These are phyloP conservation scores for Aeschynomene evenia DNA, from an alignment of 306 rosid genomes.

Conservation along the genomic window DNA sequence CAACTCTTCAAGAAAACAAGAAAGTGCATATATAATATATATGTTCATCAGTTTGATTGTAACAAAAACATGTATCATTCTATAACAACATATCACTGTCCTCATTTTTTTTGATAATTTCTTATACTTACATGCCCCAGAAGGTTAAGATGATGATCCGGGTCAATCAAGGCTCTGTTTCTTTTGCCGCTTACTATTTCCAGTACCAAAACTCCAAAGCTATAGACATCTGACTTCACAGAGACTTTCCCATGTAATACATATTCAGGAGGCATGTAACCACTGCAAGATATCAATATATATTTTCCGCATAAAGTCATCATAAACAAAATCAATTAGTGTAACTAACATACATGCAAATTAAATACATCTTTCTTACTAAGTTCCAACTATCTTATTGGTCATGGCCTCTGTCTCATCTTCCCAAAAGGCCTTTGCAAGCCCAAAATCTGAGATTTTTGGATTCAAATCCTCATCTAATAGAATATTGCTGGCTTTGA, in stretches of 20 bases:
- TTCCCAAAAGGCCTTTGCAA: background rate
- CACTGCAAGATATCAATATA: background rate
- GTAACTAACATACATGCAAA: too few relatives aligned
- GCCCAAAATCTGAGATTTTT: background rate
- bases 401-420: background rate
- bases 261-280: background rate
- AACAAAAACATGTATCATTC: background rate
- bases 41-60: background rate
- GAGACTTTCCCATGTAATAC: background rate
- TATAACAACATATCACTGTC: background rate
- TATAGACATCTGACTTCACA: background rate
- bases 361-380: background rate
- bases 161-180: background rate
- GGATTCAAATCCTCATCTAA: background rate
- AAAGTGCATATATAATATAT: background rate
- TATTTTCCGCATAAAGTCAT: too few relatives aligned
- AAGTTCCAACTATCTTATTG: background rate
- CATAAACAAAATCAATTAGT: too few relatives aligned
- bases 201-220: background rate
- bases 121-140: conserved; percentile 5
- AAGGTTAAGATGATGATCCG: background rate
- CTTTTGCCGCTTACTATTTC: conserved; percentile 8
- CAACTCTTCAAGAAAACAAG: background rate
- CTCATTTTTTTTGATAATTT: background rate
- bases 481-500: too few relatives aligned